These are phyloP conservation scores for Solanum hybrid DNA, from an alignment of 305 asterid genomes.

Conservation along the genomic window DNA sequence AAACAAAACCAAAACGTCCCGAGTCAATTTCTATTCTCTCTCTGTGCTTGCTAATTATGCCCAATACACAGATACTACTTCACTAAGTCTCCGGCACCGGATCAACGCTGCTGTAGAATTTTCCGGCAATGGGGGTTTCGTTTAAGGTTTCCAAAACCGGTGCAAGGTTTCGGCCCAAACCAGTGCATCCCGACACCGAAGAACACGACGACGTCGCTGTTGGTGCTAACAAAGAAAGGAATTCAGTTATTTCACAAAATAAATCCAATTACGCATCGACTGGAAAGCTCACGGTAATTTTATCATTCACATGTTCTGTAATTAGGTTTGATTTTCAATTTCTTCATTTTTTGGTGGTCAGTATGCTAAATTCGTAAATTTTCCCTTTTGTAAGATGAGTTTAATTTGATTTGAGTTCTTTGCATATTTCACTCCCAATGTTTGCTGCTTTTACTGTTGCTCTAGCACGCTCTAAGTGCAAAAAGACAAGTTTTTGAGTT, in stretches of 20 bases:
- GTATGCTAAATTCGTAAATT: background rate
- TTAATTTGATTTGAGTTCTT: background rate
- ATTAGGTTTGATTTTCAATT: background rate
- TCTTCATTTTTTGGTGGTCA: background rate
- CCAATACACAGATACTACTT: background rate
- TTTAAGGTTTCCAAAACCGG: conserved; percentile 79
- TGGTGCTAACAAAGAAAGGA: background rate
- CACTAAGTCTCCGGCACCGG: background rate
- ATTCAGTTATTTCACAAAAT: background rate
- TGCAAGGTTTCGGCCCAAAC: conserved; percentile 46
- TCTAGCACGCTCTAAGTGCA: background rate
- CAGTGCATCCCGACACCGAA: conserved; percentile 13
- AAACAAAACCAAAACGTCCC: background rate
- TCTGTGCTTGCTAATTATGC: background rate
- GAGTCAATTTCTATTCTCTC: background rate
- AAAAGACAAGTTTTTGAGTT: background rate
- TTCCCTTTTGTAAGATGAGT: background rate
- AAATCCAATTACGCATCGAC: conserved; percentile 17
- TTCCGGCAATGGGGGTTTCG: conserved; percentile 64
- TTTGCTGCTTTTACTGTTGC: background rate
- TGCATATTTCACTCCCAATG: background rate
- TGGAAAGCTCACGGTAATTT: conserved; percentile 11
- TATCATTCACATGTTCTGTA: background rate
- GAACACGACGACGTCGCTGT: conserved; percentile 20
- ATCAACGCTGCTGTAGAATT: background rate